Conservation (phyloP, 805 yeast species). For the Barnettozyma populi region DNA sequence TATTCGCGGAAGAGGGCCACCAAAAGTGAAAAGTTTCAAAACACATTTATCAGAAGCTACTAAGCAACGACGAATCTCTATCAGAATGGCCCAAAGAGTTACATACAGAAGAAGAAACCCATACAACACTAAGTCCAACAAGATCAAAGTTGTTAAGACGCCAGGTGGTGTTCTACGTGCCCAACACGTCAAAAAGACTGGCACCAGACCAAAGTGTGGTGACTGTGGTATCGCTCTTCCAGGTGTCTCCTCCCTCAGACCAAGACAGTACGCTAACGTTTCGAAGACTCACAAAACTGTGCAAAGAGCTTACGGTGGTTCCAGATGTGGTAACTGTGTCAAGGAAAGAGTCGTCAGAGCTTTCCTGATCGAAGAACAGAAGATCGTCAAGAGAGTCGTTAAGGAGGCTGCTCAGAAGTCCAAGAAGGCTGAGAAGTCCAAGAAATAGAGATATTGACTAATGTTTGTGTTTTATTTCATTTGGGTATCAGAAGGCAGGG, state of each 20-base stretch:
- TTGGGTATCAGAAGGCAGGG: slow-evolving; percentile 1
- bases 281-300: slow-evolving; percentile 98
- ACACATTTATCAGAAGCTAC: not conserved
- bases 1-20: not conserved
- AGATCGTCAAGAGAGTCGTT: slow-evolving; percentile 98
- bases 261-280: slow-evolving; percentile 93
- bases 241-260: slow-evolving; percentile 93
- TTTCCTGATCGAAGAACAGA: slow-evolving; percentile 99
- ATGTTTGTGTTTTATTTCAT: not conserved
- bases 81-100: slow-evolving; percentile 97
- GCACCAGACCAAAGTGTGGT: slow-evolving; percentile 80
- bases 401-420: slow-evolving; percentile 93
- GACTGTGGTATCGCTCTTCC: slow-evolving; percentile 75
- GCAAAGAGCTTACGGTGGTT: slow-evolving; percentile 99
- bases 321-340: slow-evolving; percentile 96
- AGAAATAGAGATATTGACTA: slow-evolving; percentile 1
- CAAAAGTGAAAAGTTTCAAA: slow-evolving; percentile 2
- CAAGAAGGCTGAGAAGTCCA: slow-evolving; percentile 48
- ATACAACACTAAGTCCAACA: slow-evolving; percentile 99
- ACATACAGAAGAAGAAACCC: slow-evolving; percentile 99
- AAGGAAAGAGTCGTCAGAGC: slow-evolving; percentile 99
- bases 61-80: not conserved
- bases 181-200: slow-evolving; percentile 90
- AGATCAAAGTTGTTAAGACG: slow-evolving; percentile 99
- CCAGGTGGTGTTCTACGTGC: slow-evolving; percentile 99